These are phyloP conservation scores for Hanseniaspora hatyaiensis DNA, from an alignment of 805 yeast species.

Conservation along the genomic window DNA sequence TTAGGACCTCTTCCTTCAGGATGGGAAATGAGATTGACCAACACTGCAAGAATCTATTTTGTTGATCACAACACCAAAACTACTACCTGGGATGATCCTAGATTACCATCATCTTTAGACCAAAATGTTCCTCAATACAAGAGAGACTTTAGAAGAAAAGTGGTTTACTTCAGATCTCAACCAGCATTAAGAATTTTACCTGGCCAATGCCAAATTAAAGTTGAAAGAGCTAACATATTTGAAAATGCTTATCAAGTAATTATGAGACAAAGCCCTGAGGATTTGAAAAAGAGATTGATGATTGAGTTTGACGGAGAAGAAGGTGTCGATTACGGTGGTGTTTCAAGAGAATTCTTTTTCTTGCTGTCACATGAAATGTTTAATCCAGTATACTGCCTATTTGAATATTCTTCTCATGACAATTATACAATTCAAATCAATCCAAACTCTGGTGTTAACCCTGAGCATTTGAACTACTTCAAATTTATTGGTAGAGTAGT, in stretches of 20 bases:
- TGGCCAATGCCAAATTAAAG: conserved; percentile 97
- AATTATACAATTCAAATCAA: conserved; percentile 95
- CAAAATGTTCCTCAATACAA: conserved; percentile 98
- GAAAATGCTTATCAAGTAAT: conserved; percentile 97
- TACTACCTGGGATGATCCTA: conserved; percentile 99
- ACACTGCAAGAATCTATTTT: conserved; percentile 95
- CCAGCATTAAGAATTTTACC: conserved; percentile 95
- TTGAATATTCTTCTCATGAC: conserved; percentile 95
- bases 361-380: conserved; percentile 96
- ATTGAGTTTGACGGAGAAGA: conserved; percentile 98
- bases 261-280: conserved; percentile 98
- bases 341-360: conserved; percentile 94
- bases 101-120: conserved; percentile 91
- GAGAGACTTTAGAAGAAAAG: conserved; percentile 96
- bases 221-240: conserved; percentile 88
- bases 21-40: conserved; percentile 99
- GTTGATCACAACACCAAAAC: conserved; percentile 99
- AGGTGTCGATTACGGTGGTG: conserved; percentile 99
- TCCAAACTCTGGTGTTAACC: conserved; percentile 92
- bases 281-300: conserved; percentile 92
- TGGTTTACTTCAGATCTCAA: conserved; percentile 93
- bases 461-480: conserved; percentile 95
- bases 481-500: conserved; percentile 97
- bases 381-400: conserved; percentile 92
- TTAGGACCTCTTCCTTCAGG: conserved; percentile 97